Evolutionary conservation across 805 yeast species (phyloP).

Genomic region (Myxozyma vanderwaltii): DNA sequence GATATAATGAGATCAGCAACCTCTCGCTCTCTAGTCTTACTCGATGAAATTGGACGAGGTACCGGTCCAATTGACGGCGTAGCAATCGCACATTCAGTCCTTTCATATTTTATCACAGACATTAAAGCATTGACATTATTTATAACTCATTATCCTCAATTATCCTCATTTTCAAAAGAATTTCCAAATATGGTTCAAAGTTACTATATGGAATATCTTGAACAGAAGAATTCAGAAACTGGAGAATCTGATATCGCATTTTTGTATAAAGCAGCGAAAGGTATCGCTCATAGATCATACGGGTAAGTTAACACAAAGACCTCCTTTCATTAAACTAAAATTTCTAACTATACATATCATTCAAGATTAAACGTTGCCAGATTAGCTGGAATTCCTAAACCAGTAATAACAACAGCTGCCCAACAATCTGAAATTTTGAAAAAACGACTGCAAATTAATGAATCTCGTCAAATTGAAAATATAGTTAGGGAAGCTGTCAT

Average conservation of each 20-base stretch:
- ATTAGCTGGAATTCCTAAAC: slow-evolving; percentile 57
- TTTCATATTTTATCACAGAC: slow-evolving; percentile 56
- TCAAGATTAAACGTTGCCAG: slow-evolving; percentile 69
- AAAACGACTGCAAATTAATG: neutral
- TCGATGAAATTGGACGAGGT: slow-evolving; percentile 81
- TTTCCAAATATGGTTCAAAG: slow-evolving; percentile 52
- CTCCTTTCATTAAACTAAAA: neutral
- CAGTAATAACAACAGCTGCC: slow-evolving; percentile 29
- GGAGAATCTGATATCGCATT: slow-evolving; percentile 50
- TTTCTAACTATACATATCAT: neutral
- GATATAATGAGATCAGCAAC: slow-evolving; percentile 57
- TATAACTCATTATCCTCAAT: slow-evolving; percentile 80
- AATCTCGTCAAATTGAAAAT: slow-evolving; percentile 10
- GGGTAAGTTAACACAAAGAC: slow-evolving; percentile 47
- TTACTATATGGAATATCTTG: slow-evolving; percentile 69
- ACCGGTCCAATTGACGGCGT: slow-evolving; percentile 77
- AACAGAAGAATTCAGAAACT: slow-evolving; percentile 40
- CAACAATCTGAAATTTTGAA: slow-evolving; percentile 17
- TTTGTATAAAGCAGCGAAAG: slow-evolving; percentile 54
- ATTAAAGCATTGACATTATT: slow-evolving; percentile 63
- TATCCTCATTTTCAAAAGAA: slow-evolving; percentile 54
- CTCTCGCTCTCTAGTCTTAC: slow-evolving; percentile 57
- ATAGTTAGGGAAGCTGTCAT: slow-evolving; percentile 9
- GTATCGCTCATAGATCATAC: slow-evolving; percentile 64
- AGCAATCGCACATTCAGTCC: slow-evolving; percentile 73